Evolutionary conservation across 176 grass and related monocot genomes (phyloP).

Genomic region (Cocos nucifera): DNA sequence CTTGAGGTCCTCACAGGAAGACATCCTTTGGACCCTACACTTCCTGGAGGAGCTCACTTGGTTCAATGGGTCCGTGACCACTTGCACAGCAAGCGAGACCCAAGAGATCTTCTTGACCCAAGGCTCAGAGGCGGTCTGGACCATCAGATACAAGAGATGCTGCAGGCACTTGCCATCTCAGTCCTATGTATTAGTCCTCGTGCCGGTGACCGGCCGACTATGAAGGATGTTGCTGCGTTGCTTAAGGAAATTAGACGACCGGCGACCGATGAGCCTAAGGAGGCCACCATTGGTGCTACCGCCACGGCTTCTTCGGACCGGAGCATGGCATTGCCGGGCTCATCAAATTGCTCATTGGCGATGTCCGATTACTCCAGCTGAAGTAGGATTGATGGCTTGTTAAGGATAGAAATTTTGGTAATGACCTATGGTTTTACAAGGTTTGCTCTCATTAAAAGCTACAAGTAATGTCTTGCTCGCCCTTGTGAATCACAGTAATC

Average conservation of each 20-base stretch:
- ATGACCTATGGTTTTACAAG: too few species aligned
- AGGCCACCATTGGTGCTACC: constrained; percentile 4
- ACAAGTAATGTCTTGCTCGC: neutral
- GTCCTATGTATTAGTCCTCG: constrained; percentile 58
- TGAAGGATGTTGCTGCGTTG: constrained; percentile 82
- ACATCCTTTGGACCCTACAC: constrained; percentile 64
- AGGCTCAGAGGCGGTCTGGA: constrained; percentile 59
- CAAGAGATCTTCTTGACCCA: constrained; percentile 54
- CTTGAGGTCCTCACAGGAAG: constrained; percentile 69
- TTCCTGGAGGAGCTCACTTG: constrained; percentile 61
- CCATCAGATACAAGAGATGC: constrained; percentile 68
- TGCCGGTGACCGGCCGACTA: constrained; percentile 60
- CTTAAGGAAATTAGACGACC: constrained; percentile 65
- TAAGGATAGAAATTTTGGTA: too few species aligned
- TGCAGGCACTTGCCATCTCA: constrained; percentile 59
- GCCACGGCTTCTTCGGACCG: neutral
- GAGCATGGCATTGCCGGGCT: constrained; percentile 32
- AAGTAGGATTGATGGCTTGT: neutral
- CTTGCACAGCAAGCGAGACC: constrained; percentile 35
- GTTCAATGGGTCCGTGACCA: constrained; percentile 86
- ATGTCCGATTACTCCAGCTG: constrained; percentile 81
- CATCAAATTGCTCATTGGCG: constrained; percentile 76
- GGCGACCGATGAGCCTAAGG: constrained; percentile 23
- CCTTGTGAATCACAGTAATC: neutral
- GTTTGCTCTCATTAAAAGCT: too few species aligned